These are phyloP conservation scores for Epichloe sibirici DNA, from an alignment of 2,329 filamentous ascomycete species.

Conservation along the genomic window DNA sequence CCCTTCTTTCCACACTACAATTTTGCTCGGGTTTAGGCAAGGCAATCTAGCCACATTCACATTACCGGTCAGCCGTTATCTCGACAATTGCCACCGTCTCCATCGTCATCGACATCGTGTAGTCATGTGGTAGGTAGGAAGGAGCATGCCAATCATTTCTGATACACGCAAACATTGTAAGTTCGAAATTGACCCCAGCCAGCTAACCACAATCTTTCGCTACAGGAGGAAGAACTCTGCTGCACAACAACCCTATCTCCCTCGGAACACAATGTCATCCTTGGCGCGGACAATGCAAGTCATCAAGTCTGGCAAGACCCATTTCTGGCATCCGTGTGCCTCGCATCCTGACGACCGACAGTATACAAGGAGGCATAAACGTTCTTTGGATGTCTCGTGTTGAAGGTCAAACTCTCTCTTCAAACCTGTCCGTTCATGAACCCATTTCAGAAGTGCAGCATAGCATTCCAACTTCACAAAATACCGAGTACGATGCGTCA, in stretches of 20 bases:
- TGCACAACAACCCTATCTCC: neutral
- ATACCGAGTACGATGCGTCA: neutral
- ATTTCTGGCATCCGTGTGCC: neutral
- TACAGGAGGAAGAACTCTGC: neutral
- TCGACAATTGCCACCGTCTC: neutral
- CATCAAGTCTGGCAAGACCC: neutral
- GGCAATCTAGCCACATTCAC: neutral
- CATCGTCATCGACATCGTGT: neutral
- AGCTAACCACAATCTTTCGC: neutral
- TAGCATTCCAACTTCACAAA: neutral
- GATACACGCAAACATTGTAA: too few species aligned
- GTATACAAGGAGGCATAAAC: neutral
- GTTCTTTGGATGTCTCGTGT: neutral
- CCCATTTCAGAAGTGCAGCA: neutral
- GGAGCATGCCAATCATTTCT: neutral
- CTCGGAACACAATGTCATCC: neutral
- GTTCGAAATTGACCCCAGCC: neutral
- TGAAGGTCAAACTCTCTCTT: neutral
- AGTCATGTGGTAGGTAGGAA: neutral
- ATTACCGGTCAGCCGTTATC: neutral
- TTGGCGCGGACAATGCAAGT: neutral
- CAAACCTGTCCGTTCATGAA: neutral
- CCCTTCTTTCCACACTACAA: too few species aligned
- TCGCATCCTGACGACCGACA: slow-evolving; percentile 1
- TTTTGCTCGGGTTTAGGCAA: too few species aligned